Conservation (phyloP, 1,139 yeast species). For the Blastobotrys indianensis region DNA sequence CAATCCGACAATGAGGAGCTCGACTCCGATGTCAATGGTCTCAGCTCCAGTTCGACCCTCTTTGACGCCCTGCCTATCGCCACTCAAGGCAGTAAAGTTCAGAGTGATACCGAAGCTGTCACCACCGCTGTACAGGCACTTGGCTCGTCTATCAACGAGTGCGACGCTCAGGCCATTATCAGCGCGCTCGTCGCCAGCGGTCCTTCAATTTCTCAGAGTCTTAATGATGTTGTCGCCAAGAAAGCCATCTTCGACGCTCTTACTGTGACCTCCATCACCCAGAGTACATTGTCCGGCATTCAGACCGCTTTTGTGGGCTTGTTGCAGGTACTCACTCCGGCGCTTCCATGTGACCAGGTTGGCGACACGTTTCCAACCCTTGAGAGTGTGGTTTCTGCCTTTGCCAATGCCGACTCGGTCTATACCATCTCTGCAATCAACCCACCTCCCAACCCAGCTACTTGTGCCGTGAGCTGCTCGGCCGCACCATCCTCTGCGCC, state of each 20-base stretch:
- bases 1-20: neutral
- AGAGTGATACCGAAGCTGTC: slow-evolving; percentile 4
- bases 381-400: slow-evolving; percentile 2
- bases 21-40: slow-evolving; percentile 3
- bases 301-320: slow-evolving; percentile 4
- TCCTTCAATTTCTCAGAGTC: neutral
- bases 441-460: slow-evolving; percentile 9
- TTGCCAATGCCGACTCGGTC: slow-evolving; percentile 4
- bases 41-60: neutral
- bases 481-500: no score
- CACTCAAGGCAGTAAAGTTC: slow-evolving; percentile 1
- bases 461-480: slow-evolving; percentile 2
- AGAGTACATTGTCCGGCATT: neutral
- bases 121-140: slow-evolving; percentile 5
- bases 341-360: slow-evolving; percentile 6
- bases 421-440: neutral
- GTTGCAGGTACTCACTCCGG: slow-evolving; percentile 1
- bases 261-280: neutral
- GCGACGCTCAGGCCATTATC: slow-evolving; percentile 6
- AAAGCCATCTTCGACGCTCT: slow-evolving; percentile 1
- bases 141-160: slow-evolving; percentile 1
- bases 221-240: slow-evolving; percentile 4
- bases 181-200: neutral
- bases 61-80: slow-evolving; percentile 9
- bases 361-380: slow-evolving; percentile 5